These are phyloP conservation scores for Podospora bellae-mahoneyi DNA, from an alignment of 495 filamentous ascomycete genomes.

Conservation along the genomic window DNA sequence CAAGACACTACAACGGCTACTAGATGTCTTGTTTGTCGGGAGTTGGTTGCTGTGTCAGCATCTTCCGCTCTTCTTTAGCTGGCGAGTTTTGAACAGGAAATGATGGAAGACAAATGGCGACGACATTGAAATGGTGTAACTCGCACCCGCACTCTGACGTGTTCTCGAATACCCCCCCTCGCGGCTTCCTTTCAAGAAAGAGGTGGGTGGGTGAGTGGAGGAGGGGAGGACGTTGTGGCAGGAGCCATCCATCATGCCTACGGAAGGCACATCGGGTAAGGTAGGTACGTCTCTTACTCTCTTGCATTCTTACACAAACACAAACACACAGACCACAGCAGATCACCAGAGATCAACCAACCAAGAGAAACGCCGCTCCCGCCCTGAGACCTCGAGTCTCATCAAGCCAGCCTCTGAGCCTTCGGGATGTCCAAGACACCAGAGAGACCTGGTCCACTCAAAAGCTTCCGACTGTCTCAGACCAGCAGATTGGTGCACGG, in stretches of 20 bases:
- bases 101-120: too few species aligned
- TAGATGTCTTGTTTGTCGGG: not conserved
- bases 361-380: conserved; percentile 1
- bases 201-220: not conserved
- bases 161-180: conserved; percentile 4
- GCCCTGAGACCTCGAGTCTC: conserved; percentile 13
- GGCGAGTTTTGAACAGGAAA: too few species aligned
- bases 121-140: not conserved
- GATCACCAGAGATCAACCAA: not conserved
- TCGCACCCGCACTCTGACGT: conserved; percentile 9
- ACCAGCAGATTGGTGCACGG: conserved; percentile 3
- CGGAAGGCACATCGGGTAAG: not conserved
- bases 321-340: not conserved
- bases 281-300: not conserved
- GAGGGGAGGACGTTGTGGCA: not conserved
- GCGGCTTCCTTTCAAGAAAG: not conserved
- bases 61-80: too few species aligned
- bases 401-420: not conserved
- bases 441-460: conserved; percentile 2
- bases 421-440: conserved; percentile 7
- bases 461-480: conserved; percentile 7
- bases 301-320: not conserved
- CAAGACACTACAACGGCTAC: too few species aligned
- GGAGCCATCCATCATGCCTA: not conserved
- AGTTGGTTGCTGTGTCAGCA: not conserved